A percentile compares a stretch with the other conserved stretches of the same genome.
Conservation (phyloP, 331 rosid species). For the Erythrophleum ivorense region DNA sequence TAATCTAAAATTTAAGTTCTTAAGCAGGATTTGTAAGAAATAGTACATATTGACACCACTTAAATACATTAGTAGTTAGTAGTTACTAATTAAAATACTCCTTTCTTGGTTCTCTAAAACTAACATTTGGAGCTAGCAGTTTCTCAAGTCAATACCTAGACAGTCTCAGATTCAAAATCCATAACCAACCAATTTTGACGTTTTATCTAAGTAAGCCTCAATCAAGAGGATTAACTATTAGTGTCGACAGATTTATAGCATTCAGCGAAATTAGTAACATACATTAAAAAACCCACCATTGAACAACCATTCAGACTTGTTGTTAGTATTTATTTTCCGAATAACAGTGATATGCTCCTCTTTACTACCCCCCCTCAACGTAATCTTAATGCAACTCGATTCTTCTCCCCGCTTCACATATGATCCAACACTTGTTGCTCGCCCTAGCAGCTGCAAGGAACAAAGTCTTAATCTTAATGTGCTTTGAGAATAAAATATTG, state of each 20-base stretch:
- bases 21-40: slow-evolving; percentile 4
- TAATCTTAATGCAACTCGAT: slow-evolving; percentile 70
- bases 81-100: neutral
- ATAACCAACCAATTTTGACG: neutral
- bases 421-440: slow-evolving; percentile 80
- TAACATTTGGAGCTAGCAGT: neutral
- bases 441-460: slow-evolving; percentile 75
- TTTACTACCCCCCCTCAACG: slow-evolving; percentile 70
- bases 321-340: slow-evolving; percentile 72
- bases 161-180: neutral
- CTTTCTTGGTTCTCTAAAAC: neutral
- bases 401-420: slow-evolving; percentile 93
- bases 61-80: neutral
- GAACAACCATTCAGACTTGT: slow-evolving; percentile 87
- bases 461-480: slow-evolving; percentile 35
- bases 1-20: slow-evolving; percentile 17
- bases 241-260: slow-evolving; percentile 22
- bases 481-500: slow-evolving; percentile 19
- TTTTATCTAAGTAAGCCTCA: slow-evolving; percentile 19
- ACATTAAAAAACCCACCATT: slow-evolving; percentile 60
- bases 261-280: slow-evolving; percentile 5
- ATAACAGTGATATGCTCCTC: slow-evolving; percentile 59
- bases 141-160: neutral
- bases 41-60: neutral
- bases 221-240: slow-evolving; percentile 27